A percentile compares a stretch with the other conserved stretches of the same genome.
phyloP scores from a whole-genome alignment of 129 eudicot species.

The Centella asiatica region DNA sequence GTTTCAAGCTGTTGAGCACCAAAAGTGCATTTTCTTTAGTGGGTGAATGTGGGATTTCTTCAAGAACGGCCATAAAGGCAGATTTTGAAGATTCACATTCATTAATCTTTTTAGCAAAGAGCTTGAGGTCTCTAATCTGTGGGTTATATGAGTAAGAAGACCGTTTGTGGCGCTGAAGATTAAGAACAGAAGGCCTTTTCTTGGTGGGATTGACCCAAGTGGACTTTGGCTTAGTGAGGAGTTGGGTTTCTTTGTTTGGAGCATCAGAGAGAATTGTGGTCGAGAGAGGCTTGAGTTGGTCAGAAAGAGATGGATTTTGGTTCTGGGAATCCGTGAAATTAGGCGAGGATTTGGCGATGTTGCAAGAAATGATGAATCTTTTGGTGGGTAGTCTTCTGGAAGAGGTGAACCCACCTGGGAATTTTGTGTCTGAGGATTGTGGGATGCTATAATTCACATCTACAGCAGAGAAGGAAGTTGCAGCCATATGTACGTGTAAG shows the following conservation, averaged over 20 bases:
- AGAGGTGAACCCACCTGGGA: constrained; percentile 18
- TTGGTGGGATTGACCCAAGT: constrained; percentile 65
- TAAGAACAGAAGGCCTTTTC: constrained; percentile 53
- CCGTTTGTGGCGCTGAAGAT: constrained; percentile 45
- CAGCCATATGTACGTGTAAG: constrained; percentile 27
- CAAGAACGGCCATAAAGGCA: constrained; percentile 37
- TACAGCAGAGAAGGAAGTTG: constrained; percentile 40
- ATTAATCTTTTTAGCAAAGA: constrained; percentile 49
- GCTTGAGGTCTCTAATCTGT: constrained; percentile 44
- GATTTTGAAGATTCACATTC: constrained; percentile 32
- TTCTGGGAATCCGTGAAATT: constrained; percentile 33
- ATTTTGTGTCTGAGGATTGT: constrained; percentile 31
- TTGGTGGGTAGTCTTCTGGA: constrained; percentile 15
- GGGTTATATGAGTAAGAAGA: constrained; percentile 37
- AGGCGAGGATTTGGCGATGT: constrained; percentile 34
- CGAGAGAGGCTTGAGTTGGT: constrained; percentile 54
- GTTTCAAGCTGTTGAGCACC: constrained; percentile 47
- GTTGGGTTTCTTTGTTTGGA: constrained; percentile 26
- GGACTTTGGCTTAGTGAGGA: constrained; percentile 42
- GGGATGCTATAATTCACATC: constrained; percentile 25
- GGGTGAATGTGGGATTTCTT: constrained; percentile 41
- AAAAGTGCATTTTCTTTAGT: constrained; percentile 51
- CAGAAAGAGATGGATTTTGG: constrained; percentile 51
- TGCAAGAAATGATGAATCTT: constrained; percentile 25
- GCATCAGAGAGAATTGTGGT: constrained; percentile 38